A percentile compares a stretch with the other conserved stretches of the same genome.
phyloP scores from a whole-genome alignment of 1,139 yeast genomes.

The Ashbya aceris region DNA sequence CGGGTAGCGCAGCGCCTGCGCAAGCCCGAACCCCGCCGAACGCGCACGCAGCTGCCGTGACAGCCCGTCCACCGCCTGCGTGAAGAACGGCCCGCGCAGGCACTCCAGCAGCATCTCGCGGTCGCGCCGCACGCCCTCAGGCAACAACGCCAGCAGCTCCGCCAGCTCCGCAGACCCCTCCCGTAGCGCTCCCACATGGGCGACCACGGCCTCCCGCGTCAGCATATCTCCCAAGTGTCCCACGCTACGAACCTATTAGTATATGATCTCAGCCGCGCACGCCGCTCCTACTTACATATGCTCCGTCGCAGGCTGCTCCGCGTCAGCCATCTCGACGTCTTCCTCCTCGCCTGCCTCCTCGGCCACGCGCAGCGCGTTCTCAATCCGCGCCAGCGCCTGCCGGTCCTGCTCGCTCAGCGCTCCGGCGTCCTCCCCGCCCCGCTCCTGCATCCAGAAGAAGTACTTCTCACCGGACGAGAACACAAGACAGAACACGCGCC shows the following conservation, averaged over 20 bases:
- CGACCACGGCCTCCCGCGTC: conserved; percentile 25
- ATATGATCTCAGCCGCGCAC: conserved; percentile 7
- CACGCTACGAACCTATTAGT: conserved; percentile 7
- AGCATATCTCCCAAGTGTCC: conserved; percentile 8
- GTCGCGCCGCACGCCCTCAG: conserved; percentile 36
- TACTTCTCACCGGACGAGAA: conserved; percentile 81
- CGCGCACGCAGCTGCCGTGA: conserved; percentile 40
- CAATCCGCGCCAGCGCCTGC: conserved; percentile 43
- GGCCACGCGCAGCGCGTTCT: conserved; percentile 42
- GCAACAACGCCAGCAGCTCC: conserved; percentile 37
- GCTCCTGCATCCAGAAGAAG: conserved; percentile 89
- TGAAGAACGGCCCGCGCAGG: conserved; percentile 46
- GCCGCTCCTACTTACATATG: conserved; percentile 6
- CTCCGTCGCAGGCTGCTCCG: conserved; percentile 2
- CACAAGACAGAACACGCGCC: conserved; percentile 76
- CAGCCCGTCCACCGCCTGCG: conserved; percentile 39
- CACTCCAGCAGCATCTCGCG: conserved; percentile 38
- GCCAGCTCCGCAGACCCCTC: conserved; percentile 31
- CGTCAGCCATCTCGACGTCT: conserved; percentile 13
- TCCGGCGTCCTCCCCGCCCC: conserved; percentile 47
- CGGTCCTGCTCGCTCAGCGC: conserved; percentile 58
- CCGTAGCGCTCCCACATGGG: conserved; percentile 34
- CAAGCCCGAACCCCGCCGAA: conserved; percentile 41
- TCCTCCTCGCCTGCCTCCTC: conserved; percentile 35
- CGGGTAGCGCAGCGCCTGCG: conserved; percentile 42